phyloP scores from a whole-genome alignment of 2,329 filamentous ascomycete species.

The Ascochyta clinopodiicola region DNA sequence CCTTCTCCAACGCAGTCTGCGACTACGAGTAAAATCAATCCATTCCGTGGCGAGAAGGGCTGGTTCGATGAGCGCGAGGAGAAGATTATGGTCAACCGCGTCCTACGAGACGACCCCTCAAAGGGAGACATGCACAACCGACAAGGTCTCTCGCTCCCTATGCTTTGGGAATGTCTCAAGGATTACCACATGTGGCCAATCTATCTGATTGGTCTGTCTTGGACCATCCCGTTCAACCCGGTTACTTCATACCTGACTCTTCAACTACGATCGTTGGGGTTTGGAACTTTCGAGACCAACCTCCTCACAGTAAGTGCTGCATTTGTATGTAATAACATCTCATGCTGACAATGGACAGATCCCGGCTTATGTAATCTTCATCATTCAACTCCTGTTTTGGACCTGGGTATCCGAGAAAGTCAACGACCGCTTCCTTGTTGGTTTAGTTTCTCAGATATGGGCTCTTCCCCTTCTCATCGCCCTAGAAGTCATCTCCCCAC shows the following conservation, averaged over 20 bases:
- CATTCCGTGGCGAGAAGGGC: conserved; percentile 65
- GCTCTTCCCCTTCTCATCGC: conserved; percentile 48
- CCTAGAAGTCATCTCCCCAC: conserved; percentile 40
- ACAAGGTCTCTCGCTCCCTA: conserved; percentile 57
- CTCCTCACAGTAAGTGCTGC: conserved; percentile 39
- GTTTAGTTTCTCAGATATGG: conserved; percentile 50
- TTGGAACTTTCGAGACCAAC: conserved; percentile 48
- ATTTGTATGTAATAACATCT: not conserved
- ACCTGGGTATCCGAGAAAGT: conserved; percentile 59
- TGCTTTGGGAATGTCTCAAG: conserved; percentile 58
- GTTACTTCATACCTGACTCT: conserved; percentile 46
- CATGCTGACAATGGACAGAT: conserved; percentile 31
- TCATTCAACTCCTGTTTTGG: conserved; percentile 57
- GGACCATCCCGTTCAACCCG: conserved; percentile 44
- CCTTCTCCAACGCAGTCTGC: conserved; percentile 69
- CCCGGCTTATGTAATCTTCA: conserved; percentile 56
- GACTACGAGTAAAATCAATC: conserved; percentile 46
- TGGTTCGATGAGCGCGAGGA: conserved; percentile 74
- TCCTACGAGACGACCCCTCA: conserved; percentile 62
- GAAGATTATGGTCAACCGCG: conserved; percentile 71
- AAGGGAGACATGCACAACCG: conserved; percentile 69
- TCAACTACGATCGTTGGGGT: conserved; percentile 43
- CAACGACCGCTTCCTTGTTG: conserved; percentile 60
- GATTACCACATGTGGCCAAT: conserved; percentile 64
- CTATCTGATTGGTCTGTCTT: conserved; percentile 45